These are phyloP conservation scores for Auxenochlorella pyrenoidosa DNA, from an alignment of 139 green algal species.

Conservation along the genomic window DNA sequence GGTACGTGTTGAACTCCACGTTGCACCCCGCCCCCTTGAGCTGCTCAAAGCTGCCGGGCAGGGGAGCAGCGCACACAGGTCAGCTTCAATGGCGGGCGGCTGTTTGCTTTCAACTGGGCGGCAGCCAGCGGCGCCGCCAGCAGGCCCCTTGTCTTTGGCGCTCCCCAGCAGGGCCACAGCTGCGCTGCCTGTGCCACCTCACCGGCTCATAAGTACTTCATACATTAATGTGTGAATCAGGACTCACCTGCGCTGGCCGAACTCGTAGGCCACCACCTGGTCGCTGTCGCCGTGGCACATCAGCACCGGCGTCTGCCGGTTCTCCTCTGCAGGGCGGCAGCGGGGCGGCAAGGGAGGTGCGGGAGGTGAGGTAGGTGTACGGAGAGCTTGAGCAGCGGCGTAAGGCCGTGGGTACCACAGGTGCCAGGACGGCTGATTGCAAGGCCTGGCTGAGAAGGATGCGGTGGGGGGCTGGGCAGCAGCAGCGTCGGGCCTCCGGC, in stretches of 20 bases:
- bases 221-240: not conserved
- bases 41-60: conserved; percentile 40
- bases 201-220: not conserved
- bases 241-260: conserved; percentile 48
- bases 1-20: conserved; percentile 71
- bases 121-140: too few species aligned
- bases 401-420: too few species aligned
- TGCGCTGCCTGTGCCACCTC: too few species aligned
- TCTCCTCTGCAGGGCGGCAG: conserved; percentile 41
- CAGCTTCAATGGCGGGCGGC: too few species aligned
- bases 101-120: too few species aligned
- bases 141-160: too few species aligned
- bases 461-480: too few species aligned
- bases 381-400: too few species aligned
- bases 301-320: conserved; percentile 72
- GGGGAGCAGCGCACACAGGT: not conserved
- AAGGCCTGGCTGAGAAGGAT: not conserved
- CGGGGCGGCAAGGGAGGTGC: not conserved
- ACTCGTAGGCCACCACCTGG: conserved; percentile 61
- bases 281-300: conserved; percentile 75
- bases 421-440: not conserved
- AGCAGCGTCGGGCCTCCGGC: not conserved
- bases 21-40: conserved; percentile 56
- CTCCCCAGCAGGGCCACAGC: too few species aligned
- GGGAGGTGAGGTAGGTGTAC: too few species aligned